Conservation (phyloP, 345 rosid species). For the Eucalyptus albens region DNA sequence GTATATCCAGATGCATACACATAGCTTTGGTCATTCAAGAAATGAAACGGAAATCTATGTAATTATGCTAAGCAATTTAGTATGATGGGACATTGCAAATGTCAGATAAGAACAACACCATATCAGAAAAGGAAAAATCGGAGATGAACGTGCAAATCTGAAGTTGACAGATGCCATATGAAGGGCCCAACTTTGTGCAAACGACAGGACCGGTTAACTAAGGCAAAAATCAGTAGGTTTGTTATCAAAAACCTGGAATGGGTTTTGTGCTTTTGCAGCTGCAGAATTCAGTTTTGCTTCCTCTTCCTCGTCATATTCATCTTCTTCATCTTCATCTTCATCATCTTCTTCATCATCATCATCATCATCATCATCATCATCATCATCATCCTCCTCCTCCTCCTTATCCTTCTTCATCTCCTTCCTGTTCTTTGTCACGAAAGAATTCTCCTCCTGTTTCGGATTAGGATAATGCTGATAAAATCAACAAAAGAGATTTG, state of each 20-base stretch:
- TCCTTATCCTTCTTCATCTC: background rate
- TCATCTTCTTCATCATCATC: background rate
- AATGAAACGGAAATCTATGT: background rate
- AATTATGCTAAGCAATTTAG: background rate
- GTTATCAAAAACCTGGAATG: background rate
- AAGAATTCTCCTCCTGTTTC: background rate
- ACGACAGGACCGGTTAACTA: background rate
- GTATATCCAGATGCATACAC: background rate
- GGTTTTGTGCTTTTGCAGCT: background rate
- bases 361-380: accelerated
- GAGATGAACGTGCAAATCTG: background rate
- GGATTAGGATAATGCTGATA: background rate
- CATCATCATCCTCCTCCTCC: accelerated
- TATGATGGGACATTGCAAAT: background rate
- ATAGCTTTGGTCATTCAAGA: background rate
- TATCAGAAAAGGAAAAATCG: background rate
- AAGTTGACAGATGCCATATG: background rate
- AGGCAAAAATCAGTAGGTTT: background rate
- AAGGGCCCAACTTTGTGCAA: background rate
- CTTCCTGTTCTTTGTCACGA: background rate
- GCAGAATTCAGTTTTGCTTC: background rate
- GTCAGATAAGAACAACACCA: background rate
- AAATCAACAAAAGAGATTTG: background rate
- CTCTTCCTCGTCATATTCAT: background rate
- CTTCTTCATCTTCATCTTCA: background rate